Conservation (phyloP, 805 yeast genomes). For the Kodamaea sagamina region DNA sequence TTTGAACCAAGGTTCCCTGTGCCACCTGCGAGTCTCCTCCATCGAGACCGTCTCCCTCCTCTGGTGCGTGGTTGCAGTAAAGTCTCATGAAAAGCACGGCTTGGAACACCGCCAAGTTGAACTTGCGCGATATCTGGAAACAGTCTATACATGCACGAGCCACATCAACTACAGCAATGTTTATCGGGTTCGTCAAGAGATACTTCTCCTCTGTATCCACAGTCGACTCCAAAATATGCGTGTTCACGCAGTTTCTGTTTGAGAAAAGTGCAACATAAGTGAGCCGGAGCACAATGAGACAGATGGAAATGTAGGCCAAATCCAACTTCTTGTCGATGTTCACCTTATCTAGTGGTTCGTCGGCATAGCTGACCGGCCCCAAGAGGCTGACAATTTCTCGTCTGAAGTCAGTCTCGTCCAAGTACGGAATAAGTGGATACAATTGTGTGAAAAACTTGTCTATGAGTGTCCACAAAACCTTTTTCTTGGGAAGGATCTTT, state of each 20-base stretch:
- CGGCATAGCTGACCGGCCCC: conserved; percentile 34
- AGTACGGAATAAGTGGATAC: conserved; percentile 66
- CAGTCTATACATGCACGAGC: conserved; percentile 25
- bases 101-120: conserved; percentile 16
- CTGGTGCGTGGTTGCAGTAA: conserved; percentile 16
- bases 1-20: conserved; percentile 19
- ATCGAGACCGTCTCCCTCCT: conserved; percentile 18
- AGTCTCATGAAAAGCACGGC: conserved; percentile 14
- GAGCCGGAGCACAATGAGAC: conserved; percentile 35
- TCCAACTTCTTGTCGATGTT: conserved; percentile 35
- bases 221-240: conserved; percentile 24
- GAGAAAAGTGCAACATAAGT: conserved; percentile 40
- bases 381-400: conserved; percentile 45
- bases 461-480: conserved; percentile 55
- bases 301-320: conserved; percentile 34
- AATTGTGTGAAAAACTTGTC: conserved; percentile 59
- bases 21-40: conserved; percentile 17
- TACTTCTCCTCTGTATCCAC: conserved; percentile 21
- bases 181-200: conserved; percentile 24
- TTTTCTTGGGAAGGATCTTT: conserved; percentile 52
- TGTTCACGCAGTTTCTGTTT: conserved; percentile 33
- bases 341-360: conserved; percentile 22
- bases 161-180: conserved; percentile 21
- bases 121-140: conserved; percentile 17
- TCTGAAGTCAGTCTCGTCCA: conserved; percentile 58